Conservation (phyloP, 1,284 basidiomycete species). For the Sporisorium sorghi region DNA sequence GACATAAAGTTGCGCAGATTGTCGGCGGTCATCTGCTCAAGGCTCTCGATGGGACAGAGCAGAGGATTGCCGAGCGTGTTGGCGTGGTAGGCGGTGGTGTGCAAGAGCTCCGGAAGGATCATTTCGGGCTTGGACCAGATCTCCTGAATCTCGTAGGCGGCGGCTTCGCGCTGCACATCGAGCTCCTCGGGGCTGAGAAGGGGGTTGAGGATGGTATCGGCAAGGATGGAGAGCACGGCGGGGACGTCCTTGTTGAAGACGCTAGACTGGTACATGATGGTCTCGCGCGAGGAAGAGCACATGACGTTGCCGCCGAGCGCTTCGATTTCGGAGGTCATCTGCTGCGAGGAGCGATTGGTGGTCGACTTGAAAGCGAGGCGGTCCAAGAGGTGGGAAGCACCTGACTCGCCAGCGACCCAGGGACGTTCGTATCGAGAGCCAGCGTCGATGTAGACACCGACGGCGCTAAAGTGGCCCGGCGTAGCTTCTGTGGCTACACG, state of each 20-base stretch:
- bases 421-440: slow-evolving; percentile 90
- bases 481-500: slow-evolving; percentile 90
- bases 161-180: slow-evolving; percentile 84
- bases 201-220: slow-evolving; percentile 88
- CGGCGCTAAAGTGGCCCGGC: slow-evolving; percentile 92
- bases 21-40: slow-evolving; percentile 78
- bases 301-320: slow-evolving; percentile 90
- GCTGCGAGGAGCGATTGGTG: slow-evolving; percentile 72
- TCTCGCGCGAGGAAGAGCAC: slow-evolving; percentile 89
- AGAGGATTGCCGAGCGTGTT: slow-evolving; percentile 88
- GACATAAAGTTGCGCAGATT: slow-evolving; percentile 78
- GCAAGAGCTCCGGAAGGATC: slow-evolving; percentile 92
- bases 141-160: slow-evolving; percentile 91
- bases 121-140: slow-evolving; percentile 90
- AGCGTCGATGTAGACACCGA: slow-evolving; percentile 92
- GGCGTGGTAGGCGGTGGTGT: slow-evolving; percentile 83
- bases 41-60: slow-evolving; percentile 85
- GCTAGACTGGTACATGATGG: slow-evolving; percentile 98
- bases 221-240: slow-evolving; percentile 85
- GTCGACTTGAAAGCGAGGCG: slow-evolving; percentile 92
- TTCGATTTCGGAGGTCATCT: slow-evolving; percentile 86
- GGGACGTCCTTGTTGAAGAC: slow-evolving; percentile 88
- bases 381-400: slow-evolving; percentile 91
- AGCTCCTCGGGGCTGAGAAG: slow-evolving; percentile 83
- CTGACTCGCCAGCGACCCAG: slow-evolving; percentile 74